Percentiles rank a stretch among this genome's conserved stretches.
These are phyloP conservation scores for Eimeria maxima DNA, from an alignment of 169 alveolate species.

Conservation along the genomic window DNA sequence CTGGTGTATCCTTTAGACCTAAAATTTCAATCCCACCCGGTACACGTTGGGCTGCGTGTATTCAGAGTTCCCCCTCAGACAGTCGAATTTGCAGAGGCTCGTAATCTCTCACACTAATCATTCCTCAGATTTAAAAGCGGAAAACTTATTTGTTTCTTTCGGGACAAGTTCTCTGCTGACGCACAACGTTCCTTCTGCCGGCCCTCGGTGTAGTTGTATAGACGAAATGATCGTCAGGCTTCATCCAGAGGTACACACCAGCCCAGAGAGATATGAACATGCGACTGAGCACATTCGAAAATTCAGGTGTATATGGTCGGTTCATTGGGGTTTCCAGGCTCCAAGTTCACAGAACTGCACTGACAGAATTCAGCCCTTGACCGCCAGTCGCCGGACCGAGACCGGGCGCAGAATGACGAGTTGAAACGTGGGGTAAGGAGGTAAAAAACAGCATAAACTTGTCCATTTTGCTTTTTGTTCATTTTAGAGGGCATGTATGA, in stretches of 20 bases:
- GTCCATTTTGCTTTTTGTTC: not conserved
- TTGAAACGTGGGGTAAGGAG: not conserved
- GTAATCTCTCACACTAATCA: not conserved
- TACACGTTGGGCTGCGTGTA: too few species aligned
- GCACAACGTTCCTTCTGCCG: not conserved
- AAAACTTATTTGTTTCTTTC: not conserved
- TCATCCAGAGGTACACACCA: not conserved
- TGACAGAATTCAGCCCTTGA: not conserved
- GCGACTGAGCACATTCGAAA: too few species aligned
- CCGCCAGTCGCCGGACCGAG: not conserved
- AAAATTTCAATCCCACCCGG: too few species aligned
- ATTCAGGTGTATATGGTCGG: too few species aligned
- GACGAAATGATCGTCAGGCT: not conserved
- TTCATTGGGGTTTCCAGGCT: not conserved
- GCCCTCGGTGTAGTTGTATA: not conserved
- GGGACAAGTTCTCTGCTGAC: not conserved
- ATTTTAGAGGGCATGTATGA: not conserved
- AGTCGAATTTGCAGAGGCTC: not conserved
- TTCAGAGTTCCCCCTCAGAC: too few species aligned
- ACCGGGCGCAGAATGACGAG: not conserved
- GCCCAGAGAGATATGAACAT: not conserved
- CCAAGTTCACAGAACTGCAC: not conserved
- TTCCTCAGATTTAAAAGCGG: not conserved
- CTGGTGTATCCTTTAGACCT: too few species aligned
- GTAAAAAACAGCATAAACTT: not conserved